Conservation (phyloP, 2,329 filamentous ascomycete species). For the Diplodia intermedia region DNA sequence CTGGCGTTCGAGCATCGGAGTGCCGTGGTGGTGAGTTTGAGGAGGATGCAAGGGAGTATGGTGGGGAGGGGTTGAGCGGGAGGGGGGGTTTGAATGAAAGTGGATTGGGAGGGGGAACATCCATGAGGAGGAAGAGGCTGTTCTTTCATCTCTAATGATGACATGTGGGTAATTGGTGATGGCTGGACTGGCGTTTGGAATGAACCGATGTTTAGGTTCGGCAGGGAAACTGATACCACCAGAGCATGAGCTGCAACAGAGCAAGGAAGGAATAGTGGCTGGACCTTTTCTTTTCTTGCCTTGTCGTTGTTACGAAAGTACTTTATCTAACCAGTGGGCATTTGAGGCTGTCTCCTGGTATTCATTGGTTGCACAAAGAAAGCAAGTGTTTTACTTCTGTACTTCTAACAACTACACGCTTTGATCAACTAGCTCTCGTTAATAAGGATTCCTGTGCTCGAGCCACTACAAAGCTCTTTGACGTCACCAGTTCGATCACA, state of each 20-base stretch:
- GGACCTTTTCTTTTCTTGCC: not conserved
- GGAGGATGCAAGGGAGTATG: slow-evolving; percentile 32
- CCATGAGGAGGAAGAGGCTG: not conserved
- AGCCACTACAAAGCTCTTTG: not conserved
- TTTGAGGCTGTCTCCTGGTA: not conserved
- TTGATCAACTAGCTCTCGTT: not conserved
- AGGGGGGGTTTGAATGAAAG: too few species aligned
- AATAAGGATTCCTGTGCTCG: not conserved
- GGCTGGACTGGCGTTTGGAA: not conserved
- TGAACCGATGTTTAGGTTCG: not conserved
- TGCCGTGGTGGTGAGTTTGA: slow-evolving; percentile 41
- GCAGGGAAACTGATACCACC: slow-evolving; percentile 11
- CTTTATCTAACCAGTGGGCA: not conserved
- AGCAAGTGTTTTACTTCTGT: not conserved
- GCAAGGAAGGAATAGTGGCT: not conserved
- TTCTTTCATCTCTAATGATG: not conserved
- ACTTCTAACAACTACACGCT: not conserved
- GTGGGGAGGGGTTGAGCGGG: not conserved
- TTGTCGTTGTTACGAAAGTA: not conserved
- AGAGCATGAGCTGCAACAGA: not conserved
- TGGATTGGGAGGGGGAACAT: too few species aligned
- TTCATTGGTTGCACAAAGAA: not conserved
- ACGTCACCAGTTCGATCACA: not conserved
- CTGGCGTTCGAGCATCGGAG: slow-evolving; percentile 48
- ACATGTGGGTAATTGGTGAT: not conserved